Percentiles rank a stretch among this genome's conserved stretches.
Evolutionary conservation across 2,329 filamentous ascomycete genomes (phyloP).

Genomic region (Clarireedia paspali): DNA sequence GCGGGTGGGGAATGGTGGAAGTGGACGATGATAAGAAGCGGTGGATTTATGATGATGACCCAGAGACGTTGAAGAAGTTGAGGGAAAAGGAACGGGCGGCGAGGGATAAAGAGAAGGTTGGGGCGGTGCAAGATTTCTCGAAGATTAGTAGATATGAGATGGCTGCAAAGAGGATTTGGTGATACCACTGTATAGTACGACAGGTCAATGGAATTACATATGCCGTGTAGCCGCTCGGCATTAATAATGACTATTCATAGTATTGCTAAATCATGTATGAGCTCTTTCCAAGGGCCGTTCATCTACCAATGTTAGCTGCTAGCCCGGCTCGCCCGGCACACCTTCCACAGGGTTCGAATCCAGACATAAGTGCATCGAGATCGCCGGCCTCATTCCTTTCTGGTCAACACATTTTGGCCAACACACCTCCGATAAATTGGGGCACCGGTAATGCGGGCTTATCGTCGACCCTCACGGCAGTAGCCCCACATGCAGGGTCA

Average conservation of each 20-base stretch:
- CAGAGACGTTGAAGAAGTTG: slow-evolving; percentile 56
- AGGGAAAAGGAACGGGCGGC: slow-evolving; percentile 56
- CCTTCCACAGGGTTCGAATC: too few species aligned
- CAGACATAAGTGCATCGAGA: too few species aligned
- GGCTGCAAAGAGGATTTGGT: slow-evolving; percentile 97
- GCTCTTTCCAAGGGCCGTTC: too few species aligned
- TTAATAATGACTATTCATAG: too few species aligned
- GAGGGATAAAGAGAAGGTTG: slow-evolving; percentile 43
- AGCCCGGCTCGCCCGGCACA: too few species aligned
- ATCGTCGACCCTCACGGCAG: background rate
- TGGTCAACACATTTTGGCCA: too few species aligned
- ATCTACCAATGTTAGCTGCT: too few species aligned
- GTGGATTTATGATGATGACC: slow-evolving; percentile 82
- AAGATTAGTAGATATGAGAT: slow-evolving; percentile 80
- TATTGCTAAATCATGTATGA: too few species aligned
- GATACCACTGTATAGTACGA: background rate
- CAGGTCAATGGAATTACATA: background rate
- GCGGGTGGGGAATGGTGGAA: slow-evolving; percentile 79
- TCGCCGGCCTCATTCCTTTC: too few species aligned
- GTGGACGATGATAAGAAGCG: slow-evolving; percentile 79
- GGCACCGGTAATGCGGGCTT: background rate
- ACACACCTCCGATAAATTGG: too few species aligned
- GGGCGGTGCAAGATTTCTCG: slow-evolving; percentile 50
- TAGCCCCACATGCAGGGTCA: background rate
- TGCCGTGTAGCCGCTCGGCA: background rate